Evolutionary conservation across 345 rosid species (phyloP).

Genomic region (Nasturtium officinale): DNA sequence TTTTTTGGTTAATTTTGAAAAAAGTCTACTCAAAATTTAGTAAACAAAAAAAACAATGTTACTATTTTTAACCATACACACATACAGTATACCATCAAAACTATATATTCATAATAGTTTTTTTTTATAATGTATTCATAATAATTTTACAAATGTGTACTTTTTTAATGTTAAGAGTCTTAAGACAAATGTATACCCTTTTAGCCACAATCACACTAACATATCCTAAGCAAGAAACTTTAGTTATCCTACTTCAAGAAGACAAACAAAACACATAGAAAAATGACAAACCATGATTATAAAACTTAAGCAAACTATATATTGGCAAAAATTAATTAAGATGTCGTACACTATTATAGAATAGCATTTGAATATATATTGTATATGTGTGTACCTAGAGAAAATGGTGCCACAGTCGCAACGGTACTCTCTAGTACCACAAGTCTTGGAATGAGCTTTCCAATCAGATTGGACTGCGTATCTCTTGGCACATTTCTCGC

Average conservation of each 20-base stretch:
- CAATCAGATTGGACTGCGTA: conserved; percentile 97
- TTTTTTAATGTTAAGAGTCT: no score
- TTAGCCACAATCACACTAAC: conserved; percentile 16
- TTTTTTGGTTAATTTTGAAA: background rate
- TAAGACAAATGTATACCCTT: background rate
- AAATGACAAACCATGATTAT: conserved; percentile 23
- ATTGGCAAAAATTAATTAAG: conserved; percentile 9
- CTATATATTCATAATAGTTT: background rate
- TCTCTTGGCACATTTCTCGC: conserved; percentile 89
- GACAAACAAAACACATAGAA: conserved; percentile 24
- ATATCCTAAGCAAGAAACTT: conserved; percentile 27
- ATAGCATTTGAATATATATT: conserved; percentile 5
- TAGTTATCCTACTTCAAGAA: conserved; percentile 31
- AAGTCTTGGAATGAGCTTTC: conserved; percentile 97
- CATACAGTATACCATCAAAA: background rate
- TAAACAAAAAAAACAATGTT: background rate
- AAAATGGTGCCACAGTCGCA: conserved; percentile 95
- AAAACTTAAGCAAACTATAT: conserved; percentile 7
- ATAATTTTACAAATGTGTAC: background rate
- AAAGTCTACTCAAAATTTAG: background rate
- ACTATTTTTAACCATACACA: background rate
- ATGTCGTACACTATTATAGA: background rate
- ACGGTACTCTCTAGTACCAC: conserved; percentile 95
- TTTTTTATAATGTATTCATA: background rate
- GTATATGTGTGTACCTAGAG: conserved; percentile 60